A percentile compares a stretch with the other conserved stretches of the same genome.
phyloP scores from a whole-genome alignment of 2,329 filamentous ascomycete genomes.

The Colletotrichum plurivorum region DNA sequence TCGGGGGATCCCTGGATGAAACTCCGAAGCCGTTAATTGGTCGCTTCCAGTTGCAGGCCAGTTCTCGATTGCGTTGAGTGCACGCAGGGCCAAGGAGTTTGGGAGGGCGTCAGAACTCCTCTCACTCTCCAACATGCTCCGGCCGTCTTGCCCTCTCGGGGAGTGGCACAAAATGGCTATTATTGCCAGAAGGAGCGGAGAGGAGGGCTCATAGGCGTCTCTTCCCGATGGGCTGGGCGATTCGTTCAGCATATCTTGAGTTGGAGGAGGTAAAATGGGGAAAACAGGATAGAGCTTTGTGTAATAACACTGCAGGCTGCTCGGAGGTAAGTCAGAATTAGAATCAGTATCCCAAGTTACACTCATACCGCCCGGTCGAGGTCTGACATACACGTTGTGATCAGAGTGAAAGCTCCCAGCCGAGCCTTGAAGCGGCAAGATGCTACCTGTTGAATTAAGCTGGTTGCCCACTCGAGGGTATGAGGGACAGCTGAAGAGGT shows the following conservation, averaged over 20 bases:
- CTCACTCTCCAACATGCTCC: neutral
- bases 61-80: neutral
- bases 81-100: neutral
- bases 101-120: no score
- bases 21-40: neutral
- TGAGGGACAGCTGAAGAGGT: neutral
- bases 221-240: neutral
- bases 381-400: neutral
- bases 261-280: slow-evolving; percentile 1
- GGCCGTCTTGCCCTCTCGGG: no score
- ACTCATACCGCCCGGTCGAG: no score
- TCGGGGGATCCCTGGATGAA: neutral
- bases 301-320: slow-evolving; percentile 2
- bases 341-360: no score
- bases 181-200: neutral
- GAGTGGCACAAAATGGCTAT: neutral
- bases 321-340: no score
- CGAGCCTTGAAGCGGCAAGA: neutral
- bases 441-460: no score
- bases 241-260: neutral
- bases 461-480: neutral
- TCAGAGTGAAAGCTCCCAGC: neutral
- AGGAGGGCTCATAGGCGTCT: neutral
- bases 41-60: no score
- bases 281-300: neutral